These are phyloP conservation scores for Micractinium sp. DNA, from an alignment of 139 green algal genomes.

Conservation along the genomic window DNA sequence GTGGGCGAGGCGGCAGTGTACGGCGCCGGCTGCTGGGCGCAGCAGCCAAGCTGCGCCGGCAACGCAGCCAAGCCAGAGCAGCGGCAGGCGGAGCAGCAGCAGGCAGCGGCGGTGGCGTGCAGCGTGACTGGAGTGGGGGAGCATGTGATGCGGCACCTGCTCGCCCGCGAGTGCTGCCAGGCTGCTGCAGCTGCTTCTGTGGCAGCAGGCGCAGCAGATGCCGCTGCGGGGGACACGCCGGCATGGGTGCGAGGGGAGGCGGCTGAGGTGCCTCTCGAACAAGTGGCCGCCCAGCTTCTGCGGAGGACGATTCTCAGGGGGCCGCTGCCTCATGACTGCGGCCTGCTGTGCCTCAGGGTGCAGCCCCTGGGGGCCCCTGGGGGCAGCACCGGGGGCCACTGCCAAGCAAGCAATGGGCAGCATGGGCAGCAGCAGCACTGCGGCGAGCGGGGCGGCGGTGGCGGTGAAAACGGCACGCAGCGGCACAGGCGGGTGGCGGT, in stretches of 20 bases:
- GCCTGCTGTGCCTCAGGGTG: conserved; percentile 50
- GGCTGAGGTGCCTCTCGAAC: background rate
- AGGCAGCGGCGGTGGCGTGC: conserved; percentile 48
- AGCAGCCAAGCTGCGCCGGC: conserved; percentile 5
- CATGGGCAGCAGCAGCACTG: background rate
- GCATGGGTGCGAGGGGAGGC: background rate
- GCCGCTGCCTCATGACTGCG: conserved; percentile 43
- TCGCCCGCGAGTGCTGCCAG: conserved; percentile 57
- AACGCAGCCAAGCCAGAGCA: background rate
- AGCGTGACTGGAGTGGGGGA: conserved; percentile 82
- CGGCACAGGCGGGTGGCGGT: conserved; percentile 12
- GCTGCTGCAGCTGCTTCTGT: background rate
- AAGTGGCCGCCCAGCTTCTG: conserved; percentile 9
- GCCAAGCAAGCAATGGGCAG: background rate
- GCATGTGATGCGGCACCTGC: conserved; percentile 63
- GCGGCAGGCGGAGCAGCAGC: conserved; percentile 12
- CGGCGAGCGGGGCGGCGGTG: background rate
- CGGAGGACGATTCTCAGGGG: background rate
- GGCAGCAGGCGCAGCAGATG: background rate
- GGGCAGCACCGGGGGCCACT: no score
- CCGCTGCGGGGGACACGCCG: background rate
- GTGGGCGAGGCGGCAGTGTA: conserved; percentile 85
- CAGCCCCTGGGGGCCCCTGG: background rate
- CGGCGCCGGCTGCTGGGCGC: conserved; percentile 84
- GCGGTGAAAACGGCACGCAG: background rate